Conservation (phyloP, 2,329 filamentous ascomycete species). For the Tolypocladium tropicale region DNA sequence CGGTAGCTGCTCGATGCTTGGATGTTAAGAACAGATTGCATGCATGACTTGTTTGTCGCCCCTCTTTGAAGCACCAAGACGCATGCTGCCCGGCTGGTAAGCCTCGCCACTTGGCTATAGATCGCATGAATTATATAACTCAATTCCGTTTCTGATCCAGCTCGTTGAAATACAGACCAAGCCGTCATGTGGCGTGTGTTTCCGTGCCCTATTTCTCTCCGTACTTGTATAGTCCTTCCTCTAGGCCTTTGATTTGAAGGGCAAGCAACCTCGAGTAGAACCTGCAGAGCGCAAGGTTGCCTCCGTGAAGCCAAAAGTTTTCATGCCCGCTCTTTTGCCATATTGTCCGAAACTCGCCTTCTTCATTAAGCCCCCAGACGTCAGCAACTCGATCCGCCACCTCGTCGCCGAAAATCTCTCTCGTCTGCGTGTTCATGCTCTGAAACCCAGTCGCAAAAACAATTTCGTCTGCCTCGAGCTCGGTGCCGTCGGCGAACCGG, state of each 20-base stretch:
- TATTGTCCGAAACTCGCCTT: slow-evolving; percentile 44
- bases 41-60: too few species aligned
- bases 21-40: too few species aligned
- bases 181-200: background rate
- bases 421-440: slow-evolving; percentile 55
- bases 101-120: too few species aligned
- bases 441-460: slow-evolving; percentile 56
- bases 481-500: slow-evolving; percentile 41
- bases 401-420: slow-evolving; percentile 50
- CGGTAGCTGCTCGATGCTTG: too few species aligned
- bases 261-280: slow-evolving; percentile 47
- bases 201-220: slow-evolving; percentile 15
- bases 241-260: slow-evolving; percentile 38
- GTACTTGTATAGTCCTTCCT: slow-evolving; percentile 25
- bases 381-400: slow-evolving; percentile 47
- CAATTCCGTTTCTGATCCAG: too few species aligned
- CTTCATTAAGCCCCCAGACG: slow-evolving; percentile 51
- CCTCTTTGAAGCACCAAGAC: too few species aligned
- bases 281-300: slow-evolving; percentile 52
- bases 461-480: slow-evolving; percentile 51
- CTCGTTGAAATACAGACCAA: background rate
- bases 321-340: slow-evolving; percentile 53
- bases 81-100: too few species aligned
- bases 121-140: too few species aligned
- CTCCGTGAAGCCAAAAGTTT: slow-evolving; percentile 57